These are phyloP conservation scores for Pleurotus tuoliensis DNA, from an alignment of 768 basidiomycete genomes.

Conservation along the genomic window DNA sequence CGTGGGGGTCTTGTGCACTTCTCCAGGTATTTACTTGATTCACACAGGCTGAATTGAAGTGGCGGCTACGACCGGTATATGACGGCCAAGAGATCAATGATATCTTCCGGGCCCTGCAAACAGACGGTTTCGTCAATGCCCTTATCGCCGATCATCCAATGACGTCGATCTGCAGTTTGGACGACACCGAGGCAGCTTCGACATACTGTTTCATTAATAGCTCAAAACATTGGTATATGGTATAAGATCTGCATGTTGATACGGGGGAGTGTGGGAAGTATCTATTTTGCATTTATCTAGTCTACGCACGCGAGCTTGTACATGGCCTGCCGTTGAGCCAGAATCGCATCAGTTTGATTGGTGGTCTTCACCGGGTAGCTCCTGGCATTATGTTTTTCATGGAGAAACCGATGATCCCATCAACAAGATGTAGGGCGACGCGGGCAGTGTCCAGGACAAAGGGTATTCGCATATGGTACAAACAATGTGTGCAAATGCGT, in stretches of 20 bases:
- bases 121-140: constrained; percentile 45
- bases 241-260: constrained; percentile 24
- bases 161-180: constrained; percentile 26
- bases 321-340: no score
- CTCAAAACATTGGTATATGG: constrained; percentile 63
- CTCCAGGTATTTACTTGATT: constrained; percentile 4
- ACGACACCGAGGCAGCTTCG: constrained; percentile 47
- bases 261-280: no score
- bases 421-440: no score
- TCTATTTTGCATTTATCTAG: no score
- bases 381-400: no score
- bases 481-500: not conserved
- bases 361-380: no score
- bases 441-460: not conserved
- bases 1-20: constrained; percentile 24
- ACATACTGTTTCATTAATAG: constrained; percentile 57
- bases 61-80: constrained; percentile 68
- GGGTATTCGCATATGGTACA: constrained; percentile 4
- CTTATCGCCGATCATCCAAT: constrained; percentile 20
- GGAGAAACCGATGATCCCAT: no score
- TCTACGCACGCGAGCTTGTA: no score
- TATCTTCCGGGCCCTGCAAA: constrained; percentile 47
- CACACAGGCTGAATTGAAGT: constrained; percentile 60
- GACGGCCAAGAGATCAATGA: constrained; percentile 74
- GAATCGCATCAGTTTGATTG: no score